Conservation (phyloP, 192 early-diverging fungal species). For the Oehlia diaphana region DNA sequence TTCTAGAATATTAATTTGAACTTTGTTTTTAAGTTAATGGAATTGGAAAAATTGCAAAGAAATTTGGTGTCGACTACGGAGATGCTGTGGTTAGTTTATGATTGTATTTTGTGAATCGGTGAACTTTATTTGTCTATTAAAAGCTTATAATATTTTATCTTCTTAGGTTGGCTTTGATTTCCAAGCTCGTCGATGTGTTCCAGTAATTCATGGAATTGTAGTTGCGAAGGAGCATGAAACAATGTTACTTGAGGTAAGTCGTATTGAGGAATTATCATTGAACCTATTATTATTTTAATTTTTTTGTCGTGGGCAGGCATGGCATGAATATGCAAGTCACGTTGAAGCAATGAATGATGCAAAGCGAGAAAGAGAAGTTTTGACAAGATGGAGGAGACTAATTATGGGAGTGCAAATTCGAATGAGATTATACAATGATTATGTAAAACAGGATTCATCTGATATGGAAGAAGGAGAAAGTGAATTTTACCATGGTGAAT, state of each 20-base stretch:
- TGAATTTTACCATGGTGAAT: neutral
- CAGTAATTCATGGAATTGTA: slow-evolving; percentile 69
- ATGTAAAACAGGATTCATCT: slow-evolving; percentile 32
- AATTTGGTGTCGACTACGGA: slow-evolving; percentile 77
- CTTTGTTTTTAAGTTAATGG: slow-evolving; percentile 45
- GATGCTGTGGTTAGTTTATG: slow-evolving; percentile 73
- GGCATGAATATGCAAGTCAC: slow-evolving; percentile 32
- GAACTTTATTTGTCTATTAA: neutral
- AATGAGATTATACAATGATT: slow-evolving; percentile 57
- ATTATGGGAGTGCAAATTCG: slow-evolving; percentile 51
- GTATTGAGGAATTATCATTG: slow-evolving; percentile 8
- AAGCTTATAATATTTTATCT: slow-evolving; percentile 13
- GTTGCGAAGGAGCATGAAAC: slow-evolving; percentile 60
- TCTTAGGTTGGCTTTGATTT: slow-evolving; percentile 74
- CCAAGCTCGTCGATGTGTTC: slow-evolving; percentile 54
- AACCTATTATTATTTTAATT: slow-evolving; percentile 20
- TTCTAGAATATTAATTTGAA: neutral
- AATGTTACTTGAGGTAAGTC: slow-evolving; percentile 56
- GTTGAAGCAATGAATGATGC: slow-evolving; percentile 25
- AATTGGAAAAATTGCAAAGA: slow-evolving; percentile 65
- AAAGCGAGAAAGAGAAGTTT: slow-evolving; percentile 46
- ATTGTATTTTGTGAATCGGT: slow-evolving; percentile 20
- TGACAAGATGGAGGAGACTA: slow-evolving; percentile 57
- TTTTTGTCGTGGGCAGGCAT: slow-evolving; percentile 32
- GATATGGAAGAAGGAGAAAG: slow-evolving; percentile 1